Evolutionary conservation across 23 red algal species (phyloP), one percentile per base, ranked within the genome.

Genomic region (Pyropia haitanensis): DNA sequence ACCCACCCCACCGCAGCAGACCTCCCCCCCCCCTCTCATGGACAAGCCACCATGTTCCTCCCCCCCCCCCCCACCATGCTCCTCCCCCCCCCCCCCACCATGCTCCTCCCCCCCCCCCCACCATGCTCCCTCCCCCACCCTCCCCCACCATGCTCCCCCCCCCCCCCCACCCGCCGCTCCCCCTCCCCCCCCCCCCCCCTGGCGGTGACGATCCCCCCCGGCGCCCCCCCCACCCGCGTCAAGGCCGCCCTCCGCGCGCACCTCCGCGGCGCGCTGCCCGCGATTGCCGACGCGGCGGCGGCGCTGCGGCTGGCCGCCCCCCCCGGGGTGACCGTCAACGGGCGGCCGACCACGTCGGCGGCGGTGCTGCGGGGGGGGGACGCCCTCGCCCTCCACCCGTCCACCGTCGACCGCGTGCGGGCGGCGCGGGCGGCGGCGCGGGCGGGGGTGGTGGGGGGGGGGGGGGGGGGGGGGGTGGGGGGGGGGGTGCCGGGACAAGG

Each of bases 201-300:
- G 39, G 13, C 7, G 0, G 39, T 46, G 5, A 46, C 39, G 9
- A 25, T 70, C 16, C 25, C 19, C 15, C n/a, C 53, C 26, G 20
- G 17, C 5, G 5, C 25, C 46, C 27, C 7, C 13, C 57, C 23
- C 57, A 60, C 57, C 0, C 57, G 27, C 57, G 24, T 95, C 58
- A 80, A 95, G 72, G 61, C 80, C 32, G 72, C 81, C 22, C 22
- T 95, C 0, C 56, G 58, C 20, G 78, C 73, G 27, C 75, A 74
- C 17, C 65, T 80, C 12, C 30, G 58, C 14, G 65, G 65, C 18
- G 90, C 90, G 0, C 53, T 17, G 1, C 23, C 63, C 21, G 39
- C 64, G 1, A 59, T 27, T 6, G 59, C 64, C 12, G 33, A 50
- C 27, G 77, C 78, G 2, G 63, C 81, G 8, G 69, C 72, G 0